Evolutionary conservation across 805 yeast genomes (phyloP), one percentile per base, ranked within the genome.

Genomic region (Groenewaldozyma tartarivorans): DNA sequence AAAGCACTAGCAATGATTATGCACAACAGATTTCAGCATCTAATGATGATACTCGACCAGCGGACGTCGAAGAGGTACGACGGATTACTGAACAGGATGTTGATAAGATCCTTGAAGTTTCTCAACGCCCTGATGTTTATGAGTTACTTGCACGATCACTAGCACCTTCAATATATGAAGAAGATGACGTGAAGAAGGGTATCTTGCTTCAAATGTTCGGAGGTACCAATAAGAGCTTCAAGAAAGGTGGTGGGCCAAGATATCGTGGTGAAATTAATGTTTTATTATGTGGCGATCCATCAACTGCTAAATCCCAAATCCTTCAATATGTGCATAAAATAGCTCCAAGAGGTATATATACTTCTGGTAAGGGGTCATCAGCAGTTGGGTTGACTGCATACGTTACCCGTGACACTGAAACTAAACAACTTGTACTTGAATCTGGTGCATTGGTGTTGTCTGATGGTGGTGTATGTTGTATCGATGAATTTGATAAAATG

Each of bases 331-430:
- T 92, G 33, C 98, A 92, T 64, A 85, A 88, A 55, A 92, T 92
- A 51, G 94, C 98, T 1, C 99, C 99, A 35, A 73, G 98, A 58
- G 98, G 98, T 51, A 85, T 92, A 31, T 92, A 88, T 62, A 92
- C 99, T 3, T 88, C 96, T 1, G 99, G 99, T 62, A 92, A 92
- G 56, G 98, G 98, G 39, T 87, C 96, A 1, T 92, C 98, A 24
- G 99, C 99, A 0, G 99, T 92, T 38, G 99, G 99, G 69, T 69
- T 92, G 55, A 92, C 99, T 0, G 98, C 99, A 0, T 92, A 92
- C 59, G 81, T 92, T 42, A 88, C 98, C 5, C 72, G 96, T 55
- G 99, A 92, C 59, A 72, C 83, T 20, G 97, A 92, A 54, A 86
- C 97, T 0, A 83, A 78, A 54, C 98, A 92, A 60, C 64, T 90